A percentile compares a stretch with the other conserved stretches of the same genome.
Conservation (phyloP, 2,329 filamentous ascomycete genomes). For the Orbilia javanica region DNA sequence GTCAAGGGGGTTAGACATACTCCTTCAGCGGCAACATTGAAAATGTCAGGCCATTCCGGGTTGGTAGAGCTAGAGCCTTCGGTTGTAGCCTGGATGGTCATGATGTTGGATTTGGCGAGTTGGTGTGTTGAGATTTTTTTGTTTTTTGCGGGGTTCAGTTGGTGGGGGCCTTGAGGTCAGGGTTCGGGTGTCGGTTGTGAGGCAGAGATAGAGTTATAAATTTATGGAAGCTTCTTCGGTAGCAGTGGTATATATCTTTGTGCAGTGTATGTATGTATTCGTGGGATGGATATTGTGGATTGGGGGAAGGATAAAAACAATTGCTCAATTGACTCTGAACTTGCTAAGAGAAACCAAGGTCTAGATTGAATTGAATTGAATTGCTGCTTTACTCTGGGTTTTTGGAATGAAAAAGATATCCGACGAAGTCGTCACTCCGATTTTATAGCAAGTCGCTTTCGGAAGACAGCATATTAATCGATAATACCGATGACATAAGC, state of each 20-base stretch:
- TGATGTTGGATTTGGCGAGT: conserved; percentile 9
- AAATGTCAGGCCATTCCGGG: conserved; percentile 27
- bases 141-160: conserved; percentile 12
- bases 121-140: neutral
- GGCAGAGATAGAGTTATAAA: neutral
- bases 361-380: neutral
- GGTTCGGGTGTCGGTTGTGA: conserved; percentile 10
- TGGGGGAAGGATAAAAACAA: neutral
- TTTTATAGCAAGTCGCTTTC: conserved; percentile 2
- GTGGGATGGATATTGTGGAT: neutral
- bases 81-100: conserved; percentile 22
- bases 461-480: conserved; percentile 2
- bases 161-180: conserved; percentile 7
- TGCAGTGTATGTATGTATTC: too few species aligned
- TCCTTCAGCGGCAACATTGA: conserved; percentile 40
- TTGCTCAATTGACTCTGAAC: neutral
- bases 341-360: neutral
- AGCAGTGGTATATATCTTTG: too few species aligned
- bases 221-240: too few species aligned
- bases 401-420: neutral
- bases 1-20: conserved; percentile 24
- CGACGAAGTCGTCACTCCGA: conserved; percentile 6
- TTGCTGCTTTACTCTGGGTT: neutral
- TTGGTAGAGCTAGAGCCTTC: conserved; percentile 21
- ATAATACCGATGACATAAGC: neutral